Percentiles rank a stretch among this genome's conserved stretches.
Conservation (phyloP, 2,329 filamentous ascomycete genomes). For the Trichoderma gracile region DNA sequence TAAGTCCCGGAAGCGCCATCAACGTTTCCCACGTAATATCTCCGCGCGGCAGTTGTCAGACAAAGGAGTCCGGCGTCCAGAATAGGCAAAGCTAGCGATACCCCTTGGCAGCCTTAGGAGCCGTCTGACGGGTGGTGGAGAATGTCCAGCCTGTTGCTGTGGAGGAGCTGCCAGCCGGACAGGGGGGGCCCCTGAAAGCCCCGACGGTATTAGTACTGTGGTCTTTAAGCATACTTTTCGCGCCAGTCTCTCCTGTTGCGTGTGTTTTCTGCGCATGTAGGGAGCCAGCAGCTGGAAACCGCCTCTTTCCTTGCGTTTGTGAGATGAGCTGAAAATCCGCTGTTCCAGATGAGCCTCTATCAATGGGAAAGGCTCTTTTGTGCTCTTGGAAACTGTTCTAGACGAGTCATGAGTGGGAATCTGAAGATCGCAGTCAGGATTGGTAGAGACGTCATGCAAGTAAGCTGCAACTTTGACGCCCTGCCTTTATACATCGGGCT, state of each 20-base stretch:
- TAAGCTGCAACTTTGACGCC: not conserved
- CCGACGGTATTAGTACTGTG: not conserved
- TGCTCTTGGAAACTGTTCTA: not conserved
- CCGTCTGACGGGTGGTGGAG: slow-evolving; percentile 17
- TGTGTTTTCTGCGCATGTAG: not conserved
- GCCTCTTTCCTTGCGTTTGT: not conserved
- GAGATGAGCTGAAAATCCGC: not conserved
- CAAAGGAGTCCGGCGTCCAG: not conserved
- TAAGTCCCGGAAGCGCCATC: not conserved
- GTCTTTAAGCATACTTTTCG: not conserved
- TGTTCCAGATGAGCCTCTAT: not conserved
- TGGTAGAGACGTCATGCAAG: not conserved
- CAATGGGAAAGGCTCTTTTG: not conserved
- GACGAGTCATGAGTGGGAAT: not conserved
- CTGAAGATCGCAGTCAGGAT: not conserved
- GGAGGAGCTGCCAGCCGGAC: not conserved
- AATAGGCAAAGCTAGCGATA: slow-evolving; percentile 12
- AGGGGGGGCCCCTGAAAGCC: slow-evolving; percentile 2
- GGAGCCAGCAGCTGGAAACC: not conserved
- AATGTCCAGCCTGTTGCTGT: not conserved
- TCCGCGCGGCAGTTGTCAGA: slow-evolving; percentile 8
- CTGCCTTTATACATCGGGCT: not conserved
- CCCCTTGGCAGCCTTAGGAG: not conserved
- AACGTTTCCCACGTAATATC: slow-evolving; percentile 16
- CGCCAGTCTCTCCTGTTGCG: not conserved